phyloP scores from a whole-genome alignment of 305 asterid genomes.

The Stenogyne calaminthoides region DNA sequence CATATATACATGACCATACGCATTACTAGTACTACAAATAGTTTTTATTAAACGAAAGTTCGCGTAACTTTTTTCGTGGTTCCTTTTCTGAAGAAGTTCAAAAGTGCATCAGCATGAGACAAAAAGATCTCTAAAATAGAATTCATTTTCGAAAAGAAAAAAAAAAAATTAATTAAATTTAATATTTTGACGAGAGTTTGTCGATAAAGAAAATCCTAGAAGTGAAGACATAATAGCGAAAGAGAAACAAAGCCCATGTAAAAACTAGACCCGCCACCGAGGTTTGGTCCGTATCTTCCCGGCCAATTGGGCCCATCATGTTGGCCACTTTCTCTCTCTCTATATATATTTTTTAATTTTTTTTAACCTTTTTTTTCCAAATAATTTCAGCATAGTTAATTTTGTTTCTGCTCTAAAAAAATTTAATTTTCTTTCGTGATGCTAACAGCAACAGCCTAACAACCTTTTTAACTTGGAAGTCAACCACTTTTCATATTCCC shows the following conservation, averaged over 20 bases:
- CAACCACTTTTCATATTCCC: conserved; percentile 27
- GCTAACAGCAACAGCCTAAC: conserved; percentile 33
- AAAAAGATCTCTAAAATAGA: neutral
- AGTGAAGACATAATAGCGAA: conserved; percentile 39
- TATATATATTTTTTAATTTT: no score
- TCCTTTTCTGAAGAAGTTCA: neutral
- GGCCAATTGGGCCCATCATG: conserved; percentile 59
- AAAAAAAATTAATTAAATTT: no score
- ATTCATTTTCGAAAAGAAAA: neutral
- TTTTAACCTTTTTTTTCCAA: neutral
- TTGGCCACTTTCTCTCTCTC: conserved; percentile 34
- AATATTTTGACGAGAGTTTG: neutral
- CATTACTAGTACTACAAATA: neutral
- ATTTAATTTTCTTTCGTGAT: conserved; percentile 27
- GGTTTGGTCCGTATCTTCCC: conserved; percentile 62
- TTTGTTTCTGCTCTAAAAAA: neutral
- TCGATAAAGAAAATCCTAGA: conserved; percentile 36
- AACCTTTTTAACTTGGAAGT: conserved; percentile 33
- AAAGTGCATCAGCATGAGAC: conserved; percentile 19
- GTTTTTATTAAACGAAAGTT: neutral
- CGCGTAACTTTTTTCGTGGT: neutral
- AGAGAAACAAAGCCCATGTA: conserved; percentile 51
- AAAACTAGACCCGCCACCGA: conserved; percentile 52
- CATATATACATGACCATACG: neutral
- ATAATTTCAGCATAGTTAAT: conserved; percentile 9